These are phyloP conservation scores for Fusarium begoniae DNA, from an alignment of 2,329 filamentous ascomycete genomes.

Conservation along the genomic window DNA sequence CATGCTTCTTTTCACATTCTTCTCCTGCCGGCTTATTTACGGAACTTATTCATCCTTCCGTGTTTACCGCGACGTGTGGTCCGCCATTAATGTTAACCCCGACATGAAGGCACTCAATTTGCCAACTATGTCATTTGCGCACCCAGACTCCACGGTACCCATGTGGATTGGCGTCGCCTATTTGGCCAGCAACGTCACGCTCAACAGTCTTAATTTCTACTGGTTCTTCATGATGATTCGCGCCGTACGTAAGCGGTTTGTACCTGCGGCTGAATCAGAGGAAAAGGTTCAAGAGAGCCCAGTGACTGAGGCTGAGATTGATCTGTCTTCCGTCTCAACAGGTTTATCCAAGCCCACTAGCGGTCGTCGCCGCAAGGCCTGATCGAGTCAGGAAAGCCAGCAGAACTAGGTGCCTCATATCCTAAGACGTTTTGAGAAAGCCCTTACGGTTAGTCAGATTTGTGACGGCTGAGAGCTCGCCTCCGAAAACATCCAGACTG, in stretches of 20 bases:
- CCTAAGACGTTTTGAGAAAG: background rate
- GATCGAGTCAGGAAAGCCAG: background rate
- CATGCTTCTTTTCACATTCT: conserved; percentile 76
- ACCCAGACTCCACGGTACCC: conserved; percentile 63
- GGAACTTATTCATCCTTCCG: conserved; percentile 76
- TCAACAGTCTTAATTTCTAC: conserved; percentile 82
- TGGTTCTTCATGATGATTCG: conserved; percentile 91
- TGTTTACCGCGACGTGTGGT: conserved; percentile 76
- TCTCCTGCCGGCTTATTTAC: conserved; percentile 79
- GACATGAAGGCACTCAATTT: conserved; percentile 40
- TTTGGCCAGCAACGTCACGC: conserved; percentile 72
- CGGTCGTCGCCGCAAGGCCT: conserved; percentile 46
- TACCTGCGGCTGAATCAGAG: conserved; percentile 52
- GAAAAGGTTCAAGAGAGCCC: conserved; percentile 41
- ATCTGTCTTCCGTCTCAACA: conserved; percentile 45
- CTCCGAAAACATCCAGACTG: background rate
- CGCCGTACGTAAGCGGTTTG: conserved; percentile 80
- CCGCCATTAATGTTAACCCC: conserved; percentile 54
- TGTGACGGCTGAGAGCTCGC: background rate
- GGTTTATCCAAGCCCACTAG: conserved; percentile 30
- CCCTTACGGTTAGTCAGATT: background rate
- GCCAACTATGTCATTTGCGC: conserved; percentile 55
- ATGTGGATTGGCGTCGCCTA: conserved; percentile 76
- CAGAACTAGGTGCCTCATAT: background rate
- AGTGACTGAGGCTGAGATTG: conserved; percentile 43